phyloP scores from a whole-genome alignment of 306 rosid species.

The Ceratonia siliqua region DNA sequence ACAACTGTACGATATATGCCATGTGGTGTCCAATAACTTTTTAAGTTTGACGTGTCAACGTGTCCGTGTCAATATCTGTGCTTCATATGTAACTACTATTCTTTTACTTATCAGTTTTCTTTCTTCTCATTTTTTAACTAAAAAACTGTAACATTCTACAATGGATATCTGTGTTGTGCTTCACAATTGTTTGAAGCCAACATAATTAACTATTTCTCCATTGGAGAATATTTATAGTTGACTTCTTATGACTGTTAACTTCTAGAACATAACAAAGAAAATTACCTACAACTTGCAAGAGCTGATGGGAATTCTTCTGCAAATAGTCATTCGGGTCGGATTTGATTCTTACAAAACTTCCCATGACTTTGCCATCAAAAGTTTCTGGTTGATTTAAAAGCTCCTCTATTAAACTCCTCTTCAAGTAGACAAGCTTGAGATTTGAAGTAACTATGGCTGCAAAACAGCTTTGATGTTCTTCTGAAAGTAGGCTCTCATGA shows the following conservation, averaged over 20 bases:
- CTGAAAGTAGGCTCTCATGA: slow-evolving; percentile 29
- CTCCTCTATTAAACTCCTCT: slow-evolving; percentile 69
- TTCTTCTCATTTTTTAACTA: background rate
- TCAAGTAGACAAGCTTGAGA: slow-evolving; percentile 69
- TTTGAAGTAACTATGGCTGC: slow-evolving; percentile 63
- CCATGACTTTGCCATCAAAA: slow-evolving; percentile 61
- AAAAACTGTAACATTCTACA: background rate
- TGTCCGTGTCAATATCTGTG: background rate
- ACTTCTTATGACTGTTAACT: slow-evolving; percentile 6
- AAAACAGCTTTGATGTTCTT: slow-evolving; percentile 41
- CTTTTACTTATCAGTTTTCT: slow-evolving; percentile 18
- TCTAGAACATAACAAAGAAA: slow-evolving; percentile 1
- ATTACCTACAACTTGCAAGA: slow-evolving; percentile 70
- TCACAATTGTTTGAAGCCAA: slow-evolving; percentile 13
- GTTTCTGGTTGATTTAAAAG: slow-evolving; percentile 53
- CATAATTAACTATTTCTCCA: slow-evolving; percentile 12
- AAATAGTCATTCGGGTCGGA: slow-evolving; percentile 66
- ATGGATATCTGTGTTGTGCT: slow-evolving; percentile 12
- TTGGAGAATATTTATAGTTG: background rate
- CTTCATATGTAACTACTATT: no score
- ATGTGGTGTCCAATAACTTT: no score
- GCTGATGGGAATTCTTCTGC: slow-evolving; percentile 64
- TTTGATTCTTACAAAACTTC: slow-evolving; percentile 70
- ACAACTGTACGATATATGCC: no score
- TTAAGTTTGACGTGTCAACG: no score